phyloP scores from a whole-genome alignment of 164 flowering plant species.

The Magnolia sinica region DNA sequence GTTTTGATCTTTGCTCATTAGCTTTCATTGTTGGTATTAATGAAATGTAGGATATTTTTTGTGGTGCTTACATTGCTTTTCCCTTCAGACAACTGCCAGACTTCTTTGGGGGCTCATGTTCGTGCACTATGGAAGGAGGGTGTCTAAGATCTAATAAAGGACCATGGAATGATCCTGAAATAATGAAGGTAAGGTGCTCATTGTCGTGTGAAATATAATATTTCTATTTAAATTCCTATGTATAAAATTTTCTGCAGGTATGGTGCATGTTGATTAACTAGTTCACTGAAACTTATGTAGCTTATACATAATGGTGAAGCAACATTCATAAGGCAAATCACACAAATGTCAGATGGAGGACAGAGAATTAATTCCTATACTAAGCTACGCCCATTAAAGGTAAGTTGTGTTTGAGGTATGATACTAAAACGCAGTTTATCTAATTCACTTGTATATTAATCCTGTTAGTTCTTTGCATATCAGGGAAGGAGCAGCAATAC shows the following conservation, averaged over 20 bases:
- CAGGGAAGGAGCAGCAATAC: slow-evolving; percentile 63
- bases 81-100: slow-evolving; percentile 89
- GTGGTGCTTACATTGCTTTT: slow-evolving; percentile 1
- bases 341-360: slow-evolving; percentile 35
- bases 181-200: slow-evolving; percentile 57
- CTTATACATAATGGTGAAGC: slow-evolving; percentile 60
- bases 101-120: slow-evolving; percentile 90
- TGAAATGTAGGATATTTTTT: neutral
- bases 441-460: neutral
- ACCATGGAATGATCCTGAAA: slow-evolving; percentile 90
- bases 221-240: neutral
- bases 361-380: slow-evolving; percentile 37
- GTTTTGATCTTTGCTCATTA: slow-evolving; percentile 23
- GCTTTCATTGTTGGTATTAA: neutral
- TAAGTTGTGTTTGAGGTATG: slow-evolving; percentile 5
- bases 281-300: slow-evolving; percentile 26
- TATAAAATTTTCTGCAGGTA: neutral
- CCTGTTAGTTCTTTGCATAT: slow-evolving; percentile 1
- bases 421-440: neutral
- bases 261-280: neutral
- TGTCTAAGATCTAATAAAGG: slow-evolving; percentile 86
- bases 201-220: neutral
- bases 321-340: slow-evolving; percentile 44
- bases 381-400: slow-evolving; percentile 52
- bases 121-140: slow-evolving; percentile 76